Evolutionary conservation across 495 filamentous ascomycete species (phyloP), one percentile per base, ranked within the genome.

Genomic region (Rhypophila decipiens): DNA sequence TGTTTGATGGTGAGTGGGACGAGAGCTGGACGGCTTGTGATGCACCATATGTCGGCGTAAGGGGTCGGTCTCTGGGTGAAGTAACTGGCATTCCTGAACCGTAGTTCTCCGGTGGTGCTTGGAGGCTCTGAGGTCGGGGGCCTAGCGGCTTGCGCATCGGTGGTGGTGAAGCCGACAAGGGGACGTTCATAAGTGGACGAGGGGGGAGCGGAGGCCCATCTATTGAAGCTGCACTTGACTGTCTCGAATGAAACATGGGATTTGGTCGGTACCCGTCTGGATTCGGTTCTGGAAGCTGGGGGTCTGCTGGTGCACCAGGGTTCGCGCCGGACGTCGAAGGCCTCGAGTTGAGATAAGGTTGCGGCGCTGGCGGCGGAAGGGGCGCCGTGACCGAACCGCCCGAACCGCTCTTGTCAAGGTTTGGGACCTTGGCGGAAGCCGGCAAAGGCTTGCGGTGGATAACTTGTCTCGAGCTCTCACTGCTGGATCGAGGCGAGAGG

Each of bases 391-490:
- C 35, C 2, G 29, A 21, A 19, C 15, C 21, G 18, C 24, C 42
- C 17, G 44, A 7, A 0, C 11, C 19, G 23, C 18, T 27, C n/a
- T 22, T 50, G 19, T 53, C 50, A 11, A 24, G 49, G 10, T 35
- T 51, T 8, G 49, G 39, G 8, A 53, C 40, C 20, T 42, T 59
- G 27, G 59, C 50, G 15, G 46, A 45, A 7, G 56, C 15, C 3
- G 72, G 66, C 31, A 76, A 45, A 12, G 71, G 71, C 46, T 74
- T 74, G 44, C 73, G 58, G 9, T 55, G 65, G 33, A 76, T 74
- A 20, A 55, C 51, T 24, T 64, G 64, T 44, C 64, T 64, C 42
- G 57, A 68, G 59, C 63, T 72, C 66, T 64, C 75, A 54, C 51
- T 52, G 47, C 71, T 73, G 47, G 74, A 65, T 49, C 71, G 69